Base-by-base conservation (phyloP, 495 filamentous ascomycete species). In the Barbatosphaeria neglecta region DNA sequence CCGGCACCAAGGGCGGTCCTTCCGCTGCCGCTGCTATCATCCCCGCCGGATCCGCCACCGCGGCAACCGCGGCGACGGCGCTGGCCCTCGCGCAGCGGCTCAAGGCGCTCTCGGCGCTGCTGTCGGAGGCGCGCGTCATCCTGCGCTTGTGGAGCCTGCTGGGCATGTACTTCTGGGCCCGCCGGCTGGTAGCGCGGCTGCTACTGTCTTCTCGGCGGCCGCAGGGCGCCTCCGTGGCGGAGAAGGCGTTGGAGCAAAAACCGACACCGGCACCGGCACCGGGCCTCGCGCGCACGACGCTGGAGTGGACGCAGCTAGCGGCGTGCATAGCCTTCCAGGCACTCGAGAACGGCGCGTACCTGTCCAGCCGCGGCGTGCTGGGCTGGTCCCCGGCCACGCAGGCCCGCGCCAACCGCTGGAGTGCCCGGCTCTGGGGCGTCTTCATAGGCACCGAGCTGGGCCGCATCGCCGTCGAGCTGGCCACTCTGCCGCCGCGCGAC, bases 281-380 rank as follows among this genome's bases (percentile, higher is more conserved):
- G 35, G 59, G 0, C 67, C 78, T 53, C 57, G 46, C 38, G 41
- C 74, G 37, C 50, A 77, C 46, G 55, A 66, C 55, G 16, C 59
- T 95, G 17, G 77, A 77, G 11, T 76, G 75, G 54, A 61, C 76
- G n/a, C 86, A 94, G 56, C 73, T 95, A 8, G 41, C 69, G 9
- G 72, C 73, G 16, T 84, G 82, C 60, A 59, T 82, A 13, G 51
- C 72, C 4, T 89, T 83, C 68, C 90, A 96, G 63, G 58, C 72
- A 9, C 73, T 94, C 24, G 90, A 97, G 70, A 95, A 95, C 62
- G 78, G 72, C 6, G 84, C 82, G 8, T 95, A 84, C 66, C 73
- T 97, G 8, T 75, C 82, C 5, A 59, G 66, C 18, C 85, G 87
- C 53, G 77, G 78, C 16, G 72, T 95, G 0, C 56, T 94, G 23